Evolutionary conservation across 352 stramenopile genomes (phyloP).

Genomic region (Chrysophaeum taylorii): DNA sequence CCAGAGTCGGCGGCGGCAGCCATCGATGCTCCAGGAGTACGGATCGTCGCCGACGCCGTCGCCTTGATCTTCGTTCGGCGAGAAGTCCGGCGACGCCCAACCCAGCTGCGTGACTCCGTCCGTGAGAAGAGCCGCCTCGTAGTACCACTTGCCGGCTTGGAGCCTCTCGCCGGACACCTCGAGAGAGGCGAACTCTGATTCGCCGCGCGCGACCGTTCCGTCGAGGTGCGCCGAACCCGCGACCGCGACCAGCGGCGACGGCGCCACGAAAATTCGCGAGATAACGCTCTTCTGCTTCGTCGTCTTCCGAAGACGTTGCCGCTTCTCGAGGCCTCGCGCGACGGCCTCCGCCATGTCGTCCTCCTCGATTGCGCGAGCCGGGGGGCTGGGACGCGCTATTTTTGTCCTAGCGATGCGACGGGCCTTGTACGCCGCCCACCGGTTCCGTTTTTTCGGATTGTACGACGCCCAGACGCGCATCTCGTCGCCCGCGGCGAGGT

Average conservation of each 20-base stretch:
- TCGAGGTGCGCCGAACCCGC: background rate
- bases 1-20: slow-evolving; percentile 76
- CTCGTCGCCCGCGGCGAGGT: background rate
- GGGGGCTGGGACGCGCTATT: too few relatives aligned
- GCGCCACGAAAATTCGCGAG: too few relatives aligned
- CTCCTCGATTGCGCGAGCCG: too few relatives aligned
- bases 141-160: slow-evolving; percentile 67
- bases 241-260: background rate
- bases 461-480: background rate
- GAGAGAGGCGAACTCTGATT: slow-evolving; percentile 58
- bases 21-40: slow-evolving; percentile 82
- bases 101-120: slow-evolving; percentile 85
- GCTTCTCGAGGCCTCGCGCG: too few relatives aligned
- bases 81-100: slow-evolving; percentile 76
- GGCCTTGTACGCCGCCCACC: slow-evolving; percentile 4
- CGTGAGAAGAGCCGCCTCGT: slow-evolving; percentile 76
- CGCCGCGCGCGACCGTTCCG: slow-evolving; percentile 48
- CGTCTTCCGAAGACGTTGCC: too few relatives aligned
- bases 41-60: slow-evolving; percentile 77
- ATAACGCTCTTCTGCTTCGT: too few relatives aligned
- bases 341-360: too few relatives aligned
- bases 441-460: background rate
- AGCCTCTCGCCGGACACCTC: slow-evolving; percentile 59
- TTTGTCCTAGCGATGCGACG: too few relatives aligned
- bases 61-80: slow-evolving; percentile 62